Conservation (phyloP, 768 basidiomycete genomes). For the Mycena amicta region DNA sequence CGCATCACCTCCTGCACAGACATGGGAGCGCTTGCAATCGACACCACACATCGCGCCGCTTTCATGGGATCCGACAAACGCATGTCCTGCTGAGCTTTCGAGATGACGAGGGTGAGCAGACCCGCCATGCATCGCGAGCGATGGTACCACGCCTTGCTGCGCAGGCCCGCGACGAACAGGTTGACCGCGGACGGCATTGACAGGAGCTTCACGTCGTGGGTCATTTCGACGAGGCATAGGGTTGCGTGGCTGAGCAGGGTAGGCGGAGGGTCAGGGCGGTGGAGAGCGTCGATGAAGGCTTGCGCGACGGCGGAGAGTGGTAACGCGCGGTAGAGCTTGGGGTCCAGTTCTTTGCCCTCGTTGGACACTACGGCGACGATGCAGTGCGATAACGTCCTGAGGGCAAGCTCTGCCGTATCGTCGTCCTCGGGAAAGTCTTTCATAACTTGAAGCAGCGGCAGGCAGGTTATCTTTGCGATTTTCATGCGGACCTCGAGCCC, state of each 20-base stretch:
- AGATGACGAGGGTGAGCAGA: constrained; percentile 35
- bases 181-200: constrained; percentile 32
- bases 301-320: neutral
- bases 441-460: constrained; percentile 37
- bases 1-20: neutral
- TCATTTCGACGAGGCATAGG: constrained; percentile 36
- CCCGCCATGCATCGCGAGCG: constrained; percentile 38
- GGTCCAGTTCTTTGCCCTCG: neutral
- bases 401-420: neutral
- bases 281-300: constrained; percentile 6
- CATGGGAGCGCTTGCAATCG: neutral
- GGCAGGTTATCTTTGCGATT: constrained; percentile 34
- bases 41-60: neutral
- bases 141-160: constrained; percentile 36
- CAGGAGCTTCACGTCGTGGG: constrained; percentile 34
- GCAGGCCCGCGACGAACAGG: constrained; percentile 41
- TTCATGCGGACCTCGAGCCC: constrained; percentile 38
- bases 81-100: constrained; percentile 31
- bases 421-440: constrained; percentile 16
- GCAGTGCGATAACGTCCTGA: neutral
- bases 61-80: neutral
- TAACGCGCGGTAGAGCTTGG: neutral
- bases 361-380: neutral
- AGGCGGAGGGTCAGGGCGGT: constrained; percentile 29
- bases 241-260: constrained; percentile 40